Conservation (phyloP, 2,329 filamentous ascomycete species). For the Colletotrichum sp. region DNA sequence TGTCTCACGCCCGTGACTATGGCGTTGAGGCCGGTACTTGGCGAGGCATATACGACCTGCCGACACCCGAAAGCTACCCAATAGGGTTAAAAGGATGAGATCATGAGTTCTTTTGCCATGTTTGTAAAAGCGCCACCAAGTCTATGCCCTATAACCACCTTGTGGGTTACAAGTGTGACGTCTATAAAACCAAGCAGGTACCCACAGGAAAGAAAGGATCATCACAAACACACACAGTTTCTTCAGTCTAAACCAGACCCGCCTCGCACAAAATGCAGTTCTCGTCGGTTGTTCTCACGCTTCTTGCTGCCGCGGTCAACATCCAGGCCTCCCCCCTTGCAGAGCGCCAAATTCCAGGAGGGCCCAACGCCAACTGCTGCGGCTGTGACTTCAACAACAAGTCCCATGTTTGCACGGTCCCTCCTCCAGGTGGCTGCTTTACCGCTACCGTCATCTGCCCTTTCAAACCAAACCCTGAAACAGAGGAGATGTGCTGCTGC, state of each 20-base stretch:
- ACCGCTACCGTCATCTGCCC: background rate
- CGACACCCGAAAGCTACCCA: background rate
- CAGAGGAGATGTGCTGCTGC: conserved; percentile 22
- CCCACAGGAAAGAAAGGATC: background rate
- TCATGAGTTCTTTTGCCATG: background rate
- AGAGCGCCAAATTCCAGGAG: background rate
- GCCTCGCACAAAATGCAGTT: background rate
- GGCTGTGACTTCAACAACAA: background rate
- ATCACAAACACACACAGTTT: background rate
- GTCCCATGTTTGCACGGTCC: background rate
- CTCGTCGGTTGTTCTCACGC: background rate
- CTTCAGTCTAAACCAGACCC: background rate
- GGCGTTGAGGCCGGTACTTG: background rate
- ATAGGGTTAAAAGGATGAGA: background rate
- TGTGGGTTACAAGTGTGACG: background rate
- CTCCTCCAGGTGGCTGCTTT: background rate
- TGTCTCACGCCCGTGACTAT: background rate
- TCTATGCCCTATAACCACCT: background rate
- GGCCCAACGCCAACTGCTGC: background rate
- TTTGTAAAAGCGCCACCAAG: background rate
- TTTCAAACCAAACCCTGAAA: conserved; percentile 21
- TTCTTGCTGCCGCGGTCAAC: background rate
- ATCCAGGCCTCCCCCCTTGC: background rate
- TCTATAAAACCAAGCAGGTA: background rate
- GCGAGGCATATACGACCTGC: background rate